A percentile compares a stretch with the other conserved stretches of the same genome.
These are phyloP conservation scores for Tricholoma flavovirens DNA, from an alignment of 768 basidiomycete species.

Conservation along the genomic window DNA sequence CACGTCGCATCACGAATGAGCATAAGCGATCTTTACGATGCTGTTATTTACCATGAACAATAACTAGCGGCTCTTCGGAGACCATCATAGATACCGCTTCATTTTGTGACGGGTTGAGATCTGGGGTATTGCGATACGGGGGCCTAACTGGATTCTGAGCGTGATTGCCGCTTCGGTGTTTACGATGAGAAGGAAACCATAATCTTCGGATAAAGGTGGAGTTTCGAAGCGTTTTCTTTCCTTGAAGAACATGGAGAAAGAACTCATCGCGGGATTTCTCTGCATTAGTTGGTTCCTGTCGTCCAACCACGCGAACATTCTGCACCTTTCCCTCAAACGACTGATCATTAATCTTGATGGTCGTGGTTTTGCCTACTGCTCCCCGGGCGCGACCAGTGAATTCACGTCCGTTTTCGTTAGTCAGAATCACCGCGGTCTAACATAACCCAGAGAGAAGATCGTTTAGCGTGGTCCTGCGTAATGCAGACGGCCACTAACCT, in stretches of 20 bases:
- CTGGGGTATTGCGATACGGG: not conserved
- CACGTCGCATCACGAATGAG: not conserved
- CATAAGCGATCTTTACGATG: not conserved
- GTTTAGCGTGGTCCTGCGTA: not conserved
- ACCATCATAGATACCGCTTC: conserved; percentile 32
- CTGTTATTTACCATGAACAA: conserved; percentile 32
- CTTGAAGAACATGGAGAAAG: conserved; percentile 30
- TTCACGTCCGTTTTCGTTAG: conserved; percentile 23
- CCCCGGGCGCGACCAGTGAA: conserved; percentile 26
- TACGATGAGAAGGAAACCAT: conserved; percentile 31
- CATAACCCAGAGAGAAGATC: not conserved
- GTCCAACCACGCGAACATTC: conserved; percentile 35
- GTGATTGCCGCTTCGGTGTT: not conserved
- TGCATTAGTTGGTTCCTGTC: conserved; percentile 31
- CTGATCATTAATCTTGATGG: conserved; percentile 20
- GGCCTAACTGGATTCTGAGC: not conserved
- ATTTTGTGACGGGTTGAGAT: conserved; percentile 34
- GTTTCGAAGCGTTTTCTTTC: conserved; percentile 20
- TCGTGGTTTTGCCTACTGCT: conserved; percentile 30
- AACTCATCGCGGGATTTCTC: conserved; percentile 35
- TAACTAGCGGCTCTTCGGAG: conserved; percentile 23
- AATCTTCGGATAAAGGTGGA: conserved; percentile 31
- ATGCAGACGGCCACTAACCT: conserved; percentile 22
- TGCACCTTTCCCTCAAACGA: conserved; percentile 19
- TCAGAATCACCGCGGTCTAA: conserved; percentile 32